Base-by-base conservation (phyloP, 2,329 filamentous ascomycete species). In the Colletotrichum gigasporum region DNA sequence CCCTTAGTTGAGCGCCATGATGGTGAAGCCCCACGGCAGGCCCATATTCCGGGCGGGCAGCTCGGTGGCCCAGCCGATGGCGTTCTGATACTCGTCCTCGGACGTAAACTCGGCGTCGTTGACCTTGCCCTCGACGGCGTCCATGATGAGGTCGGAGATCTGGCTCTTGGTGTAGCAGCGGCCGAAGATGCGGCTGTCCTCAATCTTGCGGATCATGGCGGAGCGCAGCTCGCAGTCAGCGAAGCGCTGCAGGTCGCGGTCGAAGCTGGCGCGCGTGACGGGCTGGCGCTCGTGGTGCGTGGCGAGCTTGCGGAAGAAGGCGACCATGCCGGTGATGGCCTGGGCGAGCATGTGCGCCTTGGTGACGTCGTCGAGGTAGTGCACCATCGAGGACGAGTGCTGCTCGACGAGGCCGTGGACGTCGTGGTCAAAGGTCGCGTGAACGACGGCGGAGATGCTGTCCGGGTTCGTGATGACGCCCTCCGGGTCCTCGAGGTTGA, bases 11-110 rank as follows among this genome's bases (percentile, higher is more conserved):
- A 79, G 28, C 1, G 73, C 69, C 72, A 79, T 73, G 55, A 79
- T 77, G 10, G 71, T 74, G 57, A 79, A 77, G 0, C 76, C 76
- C 69, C 76, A 74, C 1, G 76, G 76, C 59, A 76, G 42, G 1
- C 77, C 77, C 69, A 78, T 78, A 35, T 76, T 76, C 62, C 74
- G 71, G 45, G 73, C 72, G 11, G 71, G 71, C 32, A 75, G 68
- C 63, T 74, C 71, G 28, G 71, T 72, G 5, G 71, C 71, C 55
- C 70, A 72, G 44, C 71, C 70, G 20, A 73, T 72, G 18, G 65
- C 68, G 32, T 69, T 67, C 18, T 69, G 56, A n/a, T 68, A 59
- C 28, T 69, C 69, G 12, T 68, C 58, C 22, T 69, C 69, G 16
- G 47, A 55, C 24, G 56, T 18, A 4, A 41, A 60, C 14, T 64